Conservation (phyloP, 1,284 basidiomycete genomes). For the Pseudozyma hubeiensis region DNA sequence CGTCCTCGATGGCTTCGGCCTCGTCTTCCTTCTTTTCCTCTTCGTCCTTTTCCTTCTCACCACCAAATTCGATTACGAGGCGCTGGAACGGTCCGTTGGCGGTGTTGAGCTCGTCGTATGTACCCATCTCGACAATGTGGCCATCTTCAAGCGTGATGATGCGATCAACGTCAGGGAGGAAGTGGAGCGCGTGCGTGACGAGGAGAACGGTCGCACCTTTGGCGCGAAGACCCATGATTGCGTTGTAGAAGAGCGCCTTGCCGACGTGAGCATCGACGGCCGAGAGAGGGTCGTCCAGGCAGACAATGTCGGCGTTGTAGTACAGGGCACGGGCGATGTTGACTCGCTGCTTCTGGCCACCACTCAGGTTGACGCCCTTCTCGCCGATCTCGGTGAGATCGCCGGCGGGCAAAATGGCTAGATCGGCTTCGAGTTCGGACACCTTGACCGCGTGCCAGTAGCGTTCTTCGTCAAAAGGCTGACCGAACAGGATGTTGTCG, state of each 20-base stretch:
- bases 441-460: constrained; percentile 67
- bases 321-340: constrained; percentile 81
- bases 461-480: constrained; percentile 72
- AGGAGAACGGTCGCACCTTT: constrained; percentile 63
- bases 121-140: constrained; percentile 75
- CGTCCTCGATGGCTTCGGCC: constrained; percentile 43
- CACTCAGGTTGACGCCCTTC: constrained; percentile 72
- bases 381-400: constrained; percentile 77
- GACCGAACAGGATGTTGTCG: constrained; percentile 71
- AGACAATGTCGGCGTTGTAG: constrained; percentile 76
- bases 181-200: constrained; percentile 69
- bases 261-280: constrained; percentile 71
- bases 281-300: constrained; percentile 81
- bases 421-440: constrained; percentile 72
- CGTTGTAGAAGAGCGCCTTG: constrained; percentile 67
- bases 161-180: constrained; percentile 75
- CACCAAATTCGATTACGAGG: constrained; percentile 70
- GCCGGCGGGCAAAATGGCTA: constrained; percentile 79
- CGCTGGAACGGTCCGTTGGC: constrained; percentile 74
- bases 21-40: constrained; percentile 56
- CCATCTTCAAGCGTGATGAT: constrained; percentile 82
- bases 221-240: constrained; percentile 56
- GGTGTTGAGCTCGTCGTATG: constrained; percentile 74
- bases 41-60: constrained; percentile 55
- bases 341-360: constrained; percentile 76